Conservation (phyloP, 2,329 filamentous ascomycete genomes). For the Stemphylium lycopersici region DNA sequence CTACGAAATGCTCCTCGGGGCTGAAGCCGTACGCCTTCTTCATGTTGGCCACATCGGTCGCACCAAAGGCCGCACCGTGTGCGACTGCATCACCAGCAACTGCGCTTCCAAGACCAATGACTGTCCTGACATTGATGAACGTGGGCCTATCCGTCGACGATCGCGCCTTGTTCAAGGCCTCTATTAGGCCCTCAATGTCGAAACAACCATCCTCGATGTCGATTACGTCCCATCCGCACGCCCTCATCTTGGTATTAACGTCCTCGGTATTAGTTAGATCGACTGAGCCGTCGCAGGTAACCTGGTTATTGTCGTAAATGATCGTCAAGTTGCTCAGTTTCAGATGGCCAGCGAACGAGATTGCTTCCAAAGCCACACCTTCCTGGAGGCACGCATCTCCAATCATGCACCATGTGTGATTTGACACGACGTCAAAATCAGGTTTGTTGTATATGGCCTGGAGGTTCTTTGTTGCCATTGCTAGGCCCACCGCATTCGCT, state of each 20-base stretch:
- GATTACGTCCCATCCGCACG: slow-evolving; percentile 63
- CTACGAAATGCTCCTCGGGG: slow-evolving; percentile 55
- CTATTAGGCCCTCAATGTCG: slow-evolving; percentile 57
- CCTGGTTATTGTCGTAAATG: slow-evolving; percentile 67
- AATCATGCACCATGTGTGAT: slow-evolving; percentile 63
- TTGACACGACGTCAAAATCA: slow-evolving; percentile 56
- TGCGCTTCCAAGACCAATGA: slow-evolving; percentile 61
- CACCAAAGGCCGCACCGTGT: slow-evolving; percentile 64
- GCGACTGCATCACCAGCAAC: slow-evolving; percentile 61
- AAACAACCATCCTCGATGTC: slow-evolving; percentile 61
- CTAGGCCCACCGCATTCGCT: slow-evolving; percentile 59
- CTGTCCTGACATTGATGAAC: slow-evolving; percentile 64
- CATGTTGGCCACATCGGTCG: slow-evolving; percentile 61
- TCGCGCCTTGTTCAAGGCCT: slow-evolving; percentile 55
- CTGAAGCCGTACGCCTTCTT: slow-evolving; percentile 60
- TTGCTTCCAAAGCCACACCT: slow-evolving; percentile 63
- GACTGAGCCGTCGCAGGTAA: slow-evolving; percentile 64
- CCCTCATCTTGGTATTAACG: slow-evolving; percentile 64
- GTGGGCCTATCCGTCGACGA: slow-evolving; percentile 57
- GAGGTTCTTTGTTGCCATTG: slow-evolving; percentile 64
- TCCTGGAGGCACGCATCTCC: slow-evolving; percentile 65
- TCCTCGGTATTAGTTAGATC: slow-evolving; percentile 62
- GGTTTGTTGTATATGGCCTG: slow-evolving; percentile 64
- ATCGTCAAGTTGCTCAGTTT: slow-evolving; percentile 63
- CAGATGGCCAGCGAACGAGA: slow-evolving; percentile 63